Conservation (phyloP, 305 asterid species). For the Solanum hybrid region DNA sequence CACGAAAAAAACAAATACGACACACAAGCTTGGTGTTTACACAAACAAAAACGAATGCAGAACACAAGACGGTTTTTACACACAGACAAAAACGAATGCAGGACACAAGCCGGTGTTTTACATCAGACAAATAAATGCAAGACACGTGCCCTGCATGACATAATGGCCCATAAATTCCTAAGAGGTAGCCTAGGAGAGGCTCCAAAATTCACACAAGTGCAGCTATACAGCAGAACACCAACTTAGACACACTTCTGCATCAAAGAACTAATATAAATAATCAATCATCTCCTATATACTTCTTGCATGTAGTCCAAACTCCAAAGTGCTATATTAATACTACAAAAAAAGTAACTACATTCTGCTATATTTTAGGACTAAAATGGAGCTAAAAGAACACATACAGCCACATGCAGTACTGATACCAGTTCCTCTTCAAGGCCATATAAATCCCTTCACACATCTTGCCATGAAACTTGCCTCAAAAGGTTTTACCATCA, state of each 20-base stretch:
- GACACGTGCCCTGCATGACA: neutral
- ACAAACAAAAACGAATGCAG: neutral
- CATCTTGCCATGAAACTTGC: conserved; percentile 45
- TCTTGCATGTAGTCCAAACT: neutral
- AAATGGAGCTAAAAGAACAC: neutral
- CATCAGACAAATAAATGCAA: neutral
- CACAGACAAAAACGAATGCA: neutral
- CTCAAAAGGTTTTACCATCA: conserved; percentile 34
- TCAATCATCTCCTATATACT: neutral
- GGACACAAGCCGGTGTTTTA: neutral
- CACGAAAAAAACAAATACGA: neutral
- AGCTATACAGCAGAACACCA: neutral
- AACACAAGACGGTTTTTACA: neutral
- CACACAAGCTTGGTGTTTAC: neutral
- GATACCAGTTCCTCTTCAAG: conserved; percentile 47
- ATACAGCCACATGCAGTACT: conserved; percentile 36
- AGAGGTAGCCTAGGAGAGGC: neutral
- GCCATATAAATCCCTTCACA: conserved; percentile 45
- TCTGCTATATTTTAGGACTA: neutral
- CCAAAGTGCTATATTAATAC: neutral
- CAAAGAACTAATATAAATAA: neutral
- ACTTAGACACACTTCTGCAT: neutral
- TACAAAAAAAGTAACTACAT: neutral
- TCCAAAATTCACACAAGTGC: neutral
- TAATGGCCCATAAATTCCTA: neutral